phyloP scores from a whole-genome alignment of 176 grass and related monocot genomes.

The Canna indica region DNA sequence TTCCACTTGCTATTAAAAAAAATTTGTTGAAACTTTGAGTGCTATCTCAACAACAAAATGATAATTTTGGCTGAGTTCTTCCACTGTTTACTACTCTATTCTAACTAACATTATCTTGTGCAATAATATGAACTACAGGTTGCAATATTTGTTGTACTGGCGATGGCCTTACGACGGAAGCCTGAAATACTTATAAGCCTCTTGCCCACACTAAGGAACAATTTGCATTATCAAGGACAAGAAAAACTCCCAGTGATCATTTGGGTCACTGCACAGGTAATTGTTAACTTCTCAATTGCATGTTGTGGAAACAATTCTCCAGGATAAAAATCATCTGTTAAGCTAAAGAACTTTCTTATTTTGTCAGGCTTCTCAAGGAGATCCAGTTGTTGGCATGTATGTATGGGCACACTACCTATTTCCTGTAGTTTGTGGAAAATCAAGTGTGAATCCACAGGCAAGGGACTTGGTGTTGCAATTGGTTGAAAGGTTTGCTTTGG shows the following conservation, averaged over 20 bases:
- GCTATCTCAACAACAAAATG: neutral
- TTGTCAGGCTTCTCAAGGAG: constrained; percentile 69
- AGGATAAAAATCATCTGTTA: neutral
- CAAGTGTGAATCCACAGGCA: constrained; percentile 59
- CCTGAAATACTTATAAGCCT: constrained; percentile 49
- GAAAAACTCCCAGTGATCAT: constrained; percentile 76
- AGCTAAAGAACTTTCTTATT: neutral
- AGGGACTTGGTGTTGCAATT: constrained; percentile 90
- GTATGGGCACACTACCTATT: constrained; percentile 78
- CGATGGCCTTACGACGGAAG: constrained; percentile 76
- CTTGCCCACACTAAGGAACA: constrained; percentile 57
- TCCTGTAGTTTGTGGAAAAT: constrained; percentile 65
- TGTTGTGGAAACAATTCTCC: neutral
- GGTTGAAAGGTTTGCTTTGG: constrained; percentile 55
- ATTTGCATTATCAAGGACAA: constrained; percentile 67
- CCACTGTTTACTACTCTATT: neutral
- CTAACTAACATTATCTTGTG: constrained; percentile 12
- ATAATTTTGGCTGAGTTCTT: neutral
- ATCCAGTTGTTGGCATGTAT: constrained; percentile 70
- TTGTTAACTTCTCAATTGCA: neutral
- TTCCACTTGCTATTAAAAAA: neutral
- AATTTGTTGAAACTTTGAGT: neutral
- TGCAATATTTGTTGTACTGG: constrained; percentile 86
- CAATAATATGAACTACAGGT: constrained; percentile 35
- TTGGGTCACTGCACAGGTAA: constrained; percentile 88